phyloP scores from a whole-genome alignment of 441 rosid species.

The Pelargonium exstipulatum region DNA sequence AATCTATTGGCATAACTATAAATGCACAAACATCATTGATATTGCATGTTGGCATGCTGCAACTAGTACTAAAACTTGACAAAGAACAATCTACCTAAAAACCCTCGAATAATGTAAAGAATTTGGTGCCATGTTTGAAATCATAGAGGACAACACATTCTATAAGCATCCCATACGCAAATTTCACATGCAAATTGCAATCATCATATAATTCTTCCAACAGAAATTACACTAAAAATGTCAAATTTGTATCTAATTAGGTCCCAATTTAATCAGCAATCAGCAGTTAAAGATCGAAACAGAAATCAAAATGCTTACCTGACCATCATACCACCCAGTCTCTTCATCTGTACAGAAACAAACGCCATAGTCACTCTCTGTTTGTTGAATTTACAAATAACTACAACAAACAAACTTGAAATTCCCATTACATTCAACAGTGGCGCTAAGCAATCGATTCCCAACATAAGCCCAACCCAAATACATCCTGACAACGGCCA shows the following conservation, averaged over 20 bases:
- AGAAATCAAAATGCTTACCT: conserved; percentile 36
- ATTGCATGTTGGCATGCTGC: background rate
- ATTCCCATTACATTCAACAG: conserved; percentile 59
- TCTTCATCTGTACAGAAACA: conserved; percentile 63
- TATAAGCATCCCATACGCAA: too few species aligned
- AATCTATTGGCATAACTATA: background rate
- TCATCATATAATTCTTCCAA: too few species aligned
- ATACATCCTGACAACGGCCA: conserved; percentile 83
- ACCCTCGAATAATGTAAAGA: too few species aligned
- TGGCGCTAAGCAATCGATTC: conserved; percentile 89
- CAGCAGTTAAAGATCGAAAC: background rate
- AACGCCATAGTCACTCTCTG: background rate
- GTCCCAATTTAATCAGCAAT: conserved; percentile 1
- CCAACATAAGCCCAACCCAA: conserved; percentile 97
- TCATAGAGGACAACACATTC: too few species aligned
- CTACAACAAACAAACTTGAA: background rate
- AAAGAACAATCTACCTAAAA: too few species aligned
- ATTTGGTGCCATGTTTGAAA: too few species aligned
- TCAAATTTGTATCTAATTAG: too few species aligned
- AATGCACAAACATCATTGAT: background rate
- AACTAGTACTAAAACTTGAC: too few species aligned
- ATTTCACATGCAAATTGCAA: too few species aligned
- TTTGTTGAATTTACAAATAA: background rate
- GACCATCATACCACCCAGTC: conserved; percentile 98
- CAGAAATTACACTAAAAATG: too few species aligned